Evolutionary conservation across 257 asterid genomes (phyloP).

Genomic region (Gentiana straminea): DNA sequence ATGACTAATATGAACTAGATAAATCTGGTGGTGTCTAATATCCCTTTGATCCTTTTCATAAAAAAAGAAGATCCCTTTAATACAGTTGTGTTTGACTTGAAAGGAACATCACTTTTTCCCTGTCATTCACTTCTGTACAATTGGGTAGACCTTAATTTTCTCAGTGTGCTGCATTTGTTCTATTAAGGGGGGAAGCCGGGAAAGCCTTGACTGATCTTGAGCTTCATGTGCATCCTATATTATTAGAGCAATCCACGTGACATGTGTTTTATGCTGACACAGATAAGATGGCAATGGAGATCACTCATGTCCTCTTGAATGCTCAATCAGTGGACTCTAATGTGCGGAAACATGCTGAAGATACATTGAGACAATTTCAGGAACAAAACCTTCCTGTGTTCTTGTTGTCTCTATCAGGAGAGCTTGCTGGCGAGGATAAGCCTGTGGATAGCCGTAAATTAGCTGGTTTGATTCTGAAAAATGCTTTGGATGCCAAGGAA

Average conservation of each 20-base stretch:
- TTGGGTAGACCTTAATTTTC: not conserved
- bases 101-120: too few relatives aligned
- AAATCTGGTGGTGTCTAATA: too few relatives aligned
- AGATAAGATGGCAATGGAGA: slow-evolving; percentile 70
- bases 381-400: slow-evolving; percentile 68
- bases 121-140: not conserved
- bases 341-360: slow-evolving; percentile 67
- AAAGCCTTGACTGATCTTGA: not conserved
- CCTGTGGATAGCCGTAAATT: slow-evolving; percentile 71
- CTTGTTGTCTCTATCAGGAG: slow-evolving; percentile 58
- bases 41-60: too few relatives aligned
- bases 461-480: slow-evolving; percentile 80
- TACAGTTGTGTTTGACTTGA: too few relatives aligned
- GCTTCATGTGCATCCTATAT: not conserved
- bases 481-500: slow-evolving; percentile 80
- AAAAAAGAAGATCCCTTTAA: too few relatives aligned
- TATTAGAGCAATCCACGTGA: too few relatives aligned
- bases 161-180: not conserved
- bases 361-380: slow-evolving; percentile 44
- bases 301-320: slow-evolving; percentile 66
- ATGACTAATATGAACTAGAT: too few relatives aligned
- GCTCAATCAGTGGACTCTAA: slow-evolving; percentile 90
- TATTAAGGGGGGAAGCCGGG: too few relatives aligned
- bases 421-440: slow-evolving; percentile 59
- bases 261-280: not conserved